phyloP scores from a whole-genome alignment of 1,284 basidiomycete genomes.

The Inonotus hispidus region DNA sequence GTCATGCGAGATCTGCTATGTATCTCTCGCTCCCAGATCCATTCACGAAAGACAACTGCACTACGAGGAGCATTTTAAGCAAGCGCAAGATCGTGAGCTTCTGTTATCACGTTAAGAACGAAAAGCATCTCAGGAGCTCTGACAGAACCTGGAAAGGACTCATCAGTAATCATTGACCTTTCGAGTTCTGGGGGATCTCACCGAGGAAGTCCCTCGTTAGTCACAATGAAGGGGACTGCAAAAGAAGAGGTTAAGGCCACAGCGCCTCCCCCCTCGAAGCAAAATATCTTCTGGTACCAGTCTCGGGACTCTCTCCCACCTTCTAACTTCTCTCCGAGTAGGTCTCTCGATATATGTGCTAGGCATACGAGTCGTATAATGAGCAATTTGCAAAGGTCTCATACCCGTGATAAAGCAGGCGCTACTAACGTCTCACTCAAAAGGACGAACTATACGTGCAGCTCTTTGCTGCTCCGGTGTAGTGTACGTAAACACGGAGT shows the following conservation, averaged over 20 bases:
- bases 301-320: constrained; percentile 47
- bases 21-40: constrained; percentile 17
- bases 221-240: neutral
- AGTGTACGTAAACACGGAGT: constrained; percentile 54
- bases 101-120: neutral
- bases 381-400: constrained; percentile 45
- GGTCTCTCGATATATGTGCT: constrained; percentile 9
- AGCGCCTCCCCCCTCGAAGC: neutral
- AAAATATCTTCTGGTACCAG: constrained; percentile 64
- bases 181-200: neutral
- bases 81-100: constrained; percentile 1
- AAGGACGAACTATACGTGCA: constrained; percentile 51
- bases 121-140: neutral
- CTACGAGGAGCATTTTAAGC: constrained; percentile 23
- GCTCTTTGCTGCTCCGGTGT: constrained; percentile 59
- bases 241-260: neutral
- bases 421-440: constrained; percentile 46
- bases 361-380: neutral
- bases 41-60: constrained; percentile 21
- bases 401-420: constrained; percentile 59
- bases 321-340: constrained; percentile 67
- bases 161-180: constrained; percentile 3
- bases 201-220: neutral
- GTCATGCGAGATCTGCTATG: constrained; percentile 19
- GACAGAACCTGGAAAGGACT: neutral